Evolutionary conservation across 1,284 basidiomycete species (phyloP).

Genomic region (Austroboletus novae-zelandiae): DNA sequence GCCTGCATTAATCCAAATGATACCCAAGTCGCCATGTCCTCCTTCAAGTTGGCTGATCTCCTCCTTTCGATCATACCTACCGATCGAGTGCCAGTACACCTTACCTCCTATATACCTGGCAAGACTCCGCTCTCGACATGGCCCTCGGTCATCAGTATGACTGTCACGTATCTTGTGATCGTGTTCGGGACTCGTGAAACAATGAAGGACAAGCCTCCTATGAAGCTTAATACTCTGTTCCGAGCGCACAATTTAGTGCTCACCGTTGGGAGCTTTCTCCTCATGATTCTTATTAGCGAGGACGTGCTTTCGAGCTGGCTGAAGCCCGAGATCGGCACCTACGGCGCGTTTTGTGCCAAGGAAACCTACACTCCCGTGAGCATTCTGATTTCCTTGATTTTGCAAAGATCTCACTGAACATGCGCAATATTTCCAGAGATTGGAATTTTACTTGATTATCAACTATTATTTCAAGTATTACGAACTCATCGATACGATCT

Average conservation of each 20-base stretch:
- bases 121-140: constrained; percentile 78
- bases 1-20: too few species aligned
- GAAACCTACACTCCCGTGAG: constrained; percentile 80
- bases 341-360: constrained; percentile 73
- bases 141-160: constrained; percentile 63
- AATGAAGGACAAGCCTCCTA: constrained; percentile 76
- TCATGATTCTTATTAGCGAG: constrained; percentile 84
- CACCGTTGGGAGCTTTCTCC: constrained; percentile 73
- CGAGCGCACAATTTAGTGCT: constrained; percentile 89
- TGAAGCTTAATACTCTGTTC: constrained; percentile 82
- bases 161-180: constrained; percentile 78
- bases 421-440: constrained; percentile 43
- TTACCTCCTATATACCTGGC: constrained; percentile 66
- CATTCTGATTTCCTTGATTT: constrained; percentile 15
- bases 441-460: constrained; percentile 92
- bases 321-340: constrained; percentile 70
- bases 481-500: constrained; percentile 93
- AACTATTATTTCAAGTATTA: constrained; percentile 96
- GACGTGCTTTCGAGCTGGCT: constrained; percentile 77
- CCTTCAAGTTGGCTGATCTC: constrained; percentile 58
- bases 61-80: constrained; percentile 51
- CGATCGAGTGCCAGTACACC: constrained; percentile 53
- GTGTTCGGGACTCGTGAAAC: constrained; percentile 84
- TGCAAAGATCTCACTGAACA: constrained; percentile 10
- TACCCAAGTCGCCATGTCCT: too few species aligned